phyloP scores from a whole-genome alignment of 345 rosid genomes.

The Leavenworthia alabamica region DNA sequence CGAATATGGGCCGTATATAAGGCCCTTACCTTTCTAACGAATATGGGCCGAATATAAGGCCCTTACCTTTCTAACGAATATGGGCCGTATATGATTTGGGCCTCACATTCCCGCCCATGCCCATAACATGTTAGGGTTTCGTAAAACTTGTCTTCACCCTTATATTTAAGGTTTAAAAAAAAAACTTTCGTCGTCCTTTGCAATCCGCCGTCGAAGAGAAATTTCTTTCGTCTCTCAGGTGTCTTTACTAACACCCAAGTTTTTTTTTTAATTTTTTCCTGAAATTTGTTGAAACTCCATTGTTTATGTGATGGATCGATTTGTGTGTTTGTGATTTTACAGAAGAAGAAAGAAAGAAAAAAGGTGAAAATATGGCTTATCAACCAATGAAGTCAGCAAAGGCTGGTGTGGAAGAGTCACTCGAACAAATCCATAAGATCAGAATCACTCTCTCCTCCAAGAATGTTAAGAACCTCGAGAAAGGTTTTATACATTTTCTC shows the following conservation, averaged over 20 bases:
- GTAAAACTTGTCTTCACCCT: no score
- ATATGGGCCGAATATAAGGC: no score
- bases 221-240: neutral
- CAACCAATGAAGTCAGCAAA: constrained; percentile 46
- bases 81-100: neutral
- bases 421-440: constrained; percentile 67
- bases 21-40: neutral
- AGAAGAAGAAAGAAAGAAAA: neutral
- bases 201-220: neutral
- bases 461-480: constrained; percentile 71
- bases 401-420: constrained; percentile 62
- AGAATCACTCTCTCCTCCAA: constrained; percentile 81
- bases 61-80: no score
- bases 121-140: no score
- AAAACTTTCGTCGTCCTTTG: no score
- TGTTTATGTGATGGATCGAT: neutral
- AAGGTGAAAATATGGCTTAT: constrained; percentile 39
- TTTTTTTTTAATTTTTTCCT: neutral
- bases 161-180: no score
- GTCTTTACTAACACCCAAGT: neutral
- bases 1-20: neutral
- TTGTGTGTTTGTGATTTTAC: neutral
- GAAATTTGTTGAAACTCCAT: neutral
- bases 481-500: constrained; percentile 36
- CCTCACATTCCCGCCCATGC: no score